These are phyloP conservation scores for Blastobotrys robertii DNA, from an alignment of 805 yeast genomes.

Conservation along the genomic window DNA sequence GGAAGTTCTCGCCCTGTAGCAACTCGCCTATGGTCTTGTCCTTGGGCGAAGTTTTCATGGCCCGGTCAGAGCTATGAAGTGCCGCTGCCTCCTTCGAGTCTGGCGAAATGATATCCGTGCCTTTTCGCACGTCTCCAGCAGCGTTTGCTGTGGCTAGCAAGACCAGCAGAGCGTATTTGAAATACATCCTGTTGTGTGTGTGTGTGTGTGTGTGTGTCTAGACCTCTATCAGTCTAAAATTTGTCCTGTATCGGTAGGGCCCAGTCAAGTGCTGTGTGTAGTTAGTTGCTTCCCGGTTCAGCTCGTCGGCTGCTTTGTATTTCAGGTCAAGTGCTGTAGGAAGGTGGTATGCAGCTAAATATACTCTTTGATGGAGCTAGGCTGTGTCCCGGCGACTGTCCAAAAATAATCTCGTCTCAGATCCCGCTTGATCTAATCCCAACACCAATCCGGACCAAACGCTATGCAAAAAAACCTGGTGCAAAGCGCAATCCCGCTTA, in stretches of 20 bases:
- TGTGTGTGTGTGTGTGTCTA: no score
- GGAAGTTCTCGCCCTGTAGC: constrained; percentile 19
- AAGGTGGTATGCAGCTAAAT: no score
- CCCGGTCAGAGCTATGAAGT: constrained; percentile 20
- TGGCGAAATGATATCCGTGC: constrained; percentile 20
- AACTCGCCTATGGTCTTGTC: constrained; percentile 22
- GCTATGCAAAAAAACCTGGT: no score
- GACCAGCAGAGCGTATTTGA: not conserved
- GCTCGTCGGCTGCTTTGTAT: no score
- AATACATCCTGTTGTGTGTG: no score
- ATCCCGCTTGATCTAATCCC: not conserved
- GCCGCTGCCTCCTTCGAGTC: constrained; percentile 19
- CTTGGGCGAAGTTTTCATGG: constrained; percentile 28
- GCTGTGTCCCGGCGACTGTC: no score
- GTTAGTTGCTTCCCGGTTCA: no score
- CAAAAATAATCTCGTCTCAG: no score
- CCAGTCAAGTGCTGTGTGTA: no score
- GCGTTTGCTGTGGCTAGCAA: constrained; percentile 10
- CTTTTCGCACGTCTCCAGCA: constrained; percentile 17
- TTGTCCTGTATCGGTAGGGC: not conserved
- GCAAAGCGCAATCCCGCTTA: no score
- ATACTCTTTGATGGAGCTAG: no score
- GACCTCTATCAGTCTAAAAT: not conserved
- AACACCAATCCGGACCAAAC: not conserved
- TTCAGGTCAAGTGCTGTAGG: no score